Evolutionary conservation across 768 basidiomycete genomes (phyloP), one percentile per base, ranked within the genome.

Genomic region (Leccinum rimulosum): DNA sequence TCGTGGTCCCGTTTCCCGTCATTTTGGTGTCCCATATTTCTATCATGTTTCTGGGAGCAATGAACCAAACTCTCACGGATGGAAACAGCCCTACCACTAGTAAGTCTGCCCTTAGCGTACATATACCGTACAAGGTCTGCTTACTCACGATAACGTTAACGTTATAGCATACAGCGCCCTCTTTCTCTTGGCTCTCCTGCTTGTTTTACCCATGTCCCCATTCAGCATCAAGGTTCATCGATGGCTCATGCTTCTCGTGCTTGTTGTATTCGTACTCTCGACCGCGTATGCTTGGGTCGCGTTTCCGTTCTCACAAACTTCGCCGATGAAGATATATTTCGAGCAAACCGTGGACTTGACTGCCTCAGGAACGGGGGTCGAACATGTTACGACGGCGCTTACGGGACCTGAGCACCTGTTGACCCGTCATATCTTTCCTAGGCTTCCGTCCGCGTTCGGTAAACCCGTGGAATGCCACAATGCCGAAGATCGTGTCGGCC

Each of bases 241-340:
- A 30, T 68, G 57, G 57, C 64, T 83, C 30, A 76, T 75, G 6
- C 11, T 73, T 17, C 36, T 74, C 36, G 66, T 78, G 9, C 56
- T 83, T 25, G 36, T 76, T 9, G 45, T 82, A 6, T 80, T 86
- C 61, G 51, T 81, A 11, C 40, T 78, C 9, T 74, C 79, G 14
- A 81, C 80, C 0, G 54, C 73, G 12, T 84, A 79, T 64, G 69
- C 73, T 54, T 76, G 79, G 68, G 57, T 79, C 6, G 74, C 70
- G 7, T 84, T 85, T 73, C 90, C 90, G 0, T 92, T 93, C 75
- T 81, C 82, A 15, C 72, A 76, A 43, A 70, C 80, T 22, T 70
- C 80, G 5, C 89, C 89, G 0, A 73, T 91, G 66, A 91, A 89
- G 62, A 72, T 91, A 1, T 89, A 79, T 71, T 93, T 91, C 78